Evolutionary conservation across 2,329 filamentous ascomycete genomes (phyloP).

Genomic region (Talaromyces amestolkiae): DNA sequence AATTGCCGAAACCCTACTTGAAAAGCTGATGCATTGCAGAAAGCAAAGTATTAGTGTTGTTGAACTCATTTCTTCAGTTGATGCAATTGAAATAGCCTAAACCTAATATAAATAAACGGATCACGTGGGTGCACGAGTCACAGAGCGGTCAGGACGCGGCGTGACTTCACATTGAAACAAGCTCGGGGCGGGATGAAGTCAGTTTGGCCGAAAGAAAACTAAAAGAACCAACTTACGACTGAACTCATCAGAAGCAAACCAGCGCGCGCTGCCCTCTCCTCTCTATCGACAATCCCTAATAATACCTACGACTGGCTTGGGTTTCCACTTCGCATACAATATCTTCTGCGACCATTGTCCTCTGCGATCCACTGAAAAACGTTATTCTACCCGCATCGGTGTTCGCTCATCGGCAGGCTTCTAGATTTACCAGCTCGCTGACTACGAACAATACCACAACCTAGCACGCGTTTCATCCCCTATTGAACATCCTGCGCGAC

Average conservation of each 20-base stretch:
- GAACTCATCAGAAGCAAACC: background rate
- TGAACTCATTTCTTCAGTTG: too few species aligned
- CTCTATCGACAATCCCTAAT: background rate
- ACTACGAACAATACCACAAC: background rate
- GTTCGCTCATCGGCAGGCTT: background rate
- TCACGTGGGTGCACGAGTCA: background rate
- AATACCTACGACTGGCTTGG: background rate
- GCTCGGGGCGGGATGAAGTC: conserved; percentile 10
- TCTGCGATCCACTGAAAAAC: background rate
- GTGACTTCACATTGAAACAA: conserved; percentile 6
- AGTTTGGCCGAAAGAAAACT: background rate
- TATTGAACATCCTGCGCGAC: background rate
- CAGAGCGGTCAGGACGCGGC: background rate
- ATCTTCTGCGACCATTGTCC: background rate
- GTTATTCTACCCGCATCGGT: background rate
- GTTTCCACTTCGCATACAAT: background rate
- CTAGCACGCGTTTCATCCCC: background rate
- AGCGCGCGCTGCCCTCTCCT: background rate
- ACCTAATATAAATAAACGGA: background rate
- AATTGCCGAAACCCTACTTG: background rate
- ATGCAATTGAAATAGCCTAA: background rate
- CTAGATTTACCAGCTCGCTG: background rate
- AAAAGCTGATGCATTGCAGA: background rate
- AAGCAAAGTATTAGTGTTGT: background rate
- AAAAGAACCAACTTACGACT: background rate